Base-by-base conservation (phyloP, 1,284 basidiomycete species). In the Ceratobasidium theobromae region DNA sequence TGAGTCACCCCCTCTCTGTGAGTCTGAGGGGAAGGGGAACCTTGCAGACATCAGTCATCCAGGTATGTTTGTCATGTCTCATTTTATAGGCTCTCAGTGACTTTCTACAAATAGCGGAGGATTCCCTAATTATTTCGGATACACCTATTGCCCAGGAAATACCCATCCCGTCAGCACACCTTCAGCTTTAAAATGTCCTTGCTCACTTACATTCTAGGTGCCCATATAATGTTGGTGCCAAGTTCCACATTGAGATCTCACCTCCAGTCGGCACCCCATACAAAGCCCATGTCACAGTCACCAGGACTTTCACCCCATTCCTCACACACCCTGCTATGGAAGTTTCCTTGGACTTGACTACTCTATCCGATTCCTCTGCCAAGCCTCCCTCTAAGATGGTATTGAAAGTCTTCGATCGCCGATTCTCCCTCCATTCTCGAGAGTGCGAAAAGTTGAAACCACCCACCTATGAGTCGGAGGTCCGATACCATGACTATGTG, bases 391-490 rank as follows among this genome's bases (percentile, higher is more conserved):
- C 6, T 14, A 27, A 43, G 38, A 14, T 45, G 2, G 18, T 55
- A 3, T 18, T 55, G 4, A 55, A 55, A 28, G 53, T 55, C 16
- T 55, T 28, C 11, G 53, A 55, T 25, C 38, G 53, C 12, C 38
- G 53, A 12, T 55, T 55, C 30, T 23, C 53, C 14, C 25, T 8
- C 1, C 3, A 3, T 11, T 40, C 45, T 8, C 53, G 53, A 11
- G 25, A 30, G 16, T 8, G 16, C 14, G 27, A 43, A 12, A 11
- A 43, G 3, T 23, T 5, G 14, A 25, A 16, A 6, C 53, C 53
- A 1, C 3, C 38, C 3, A 55, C 53, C 1, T 45, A 45, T 40
- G 40, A 43, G n/a, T 55, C 53, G 3, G 40, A 55, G 18, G 53
- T 25, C 4, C 21, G 3, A 2, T 55, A 43, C 38, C 11, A 8